Evolutionary conservation across 805 yeast species (phyloP), one percentile per base, ranked within the genome.

Genomic region (Starmera pachycereana): DNA sequence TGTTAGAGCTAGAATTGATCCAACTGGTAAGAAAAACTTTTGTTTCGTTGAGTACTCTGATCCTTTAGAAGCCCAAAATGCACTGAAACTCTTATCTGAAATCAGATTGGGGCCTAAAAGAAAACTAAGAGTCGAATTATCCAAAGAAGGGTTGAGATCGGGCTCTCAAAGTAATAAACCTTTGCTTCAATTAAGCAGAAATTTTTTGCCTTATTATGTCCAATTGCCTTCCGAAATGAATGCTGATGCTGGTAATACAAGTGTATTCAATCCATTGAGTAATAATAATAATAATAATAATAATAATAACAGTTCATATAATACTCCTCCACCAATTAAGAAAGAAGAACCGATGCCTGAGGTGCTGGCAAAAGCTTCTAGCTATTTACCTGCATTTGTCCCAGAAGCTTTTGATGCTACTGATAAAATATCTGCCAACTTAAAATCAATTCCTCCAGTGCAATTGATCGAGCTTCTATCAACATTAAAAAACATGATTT

Each of bases 381-480:
- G 66, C 39, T 66, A 57, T 43, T 58, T 82, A 42, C 86, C 89
- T 3, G 63, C 60, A 32, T 68, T 70, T 19, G 60, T 61, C 12
- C 55, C 60, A 12, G 57, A 64, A 12, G 71, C 70, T 34, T 73
- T 79, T 44, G 60, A 62, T 16, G 58, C 68, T 4, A 69, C 75
- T 31, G 86, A 79, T 49, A 71, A 71, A 33, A 74, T 81, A 35
- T 78, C 80, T 28, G 66, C 70, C 43, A 80, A 79, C 27, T 60
- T 83, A 44, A 70, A 81, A 43, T 63, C 72, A 35, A 72, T 82
- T 16, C 81, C 86, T 4, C 92, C 92, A 4, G 72, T 79, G 12
- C 81, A 79, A 46, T 60, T 83, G 40, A 73, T 83, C 29, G 88
- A 81, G 53, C 64, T 82, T 33, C 66, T 83, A 19, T 72, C 88